A percentile compares a stretch with the other conserved stretches of the same genome.
Evolutionary conservation across 164 flowering plant species (phyloP).

Genomic region (Chloranthus sessilifolius): DNA sequence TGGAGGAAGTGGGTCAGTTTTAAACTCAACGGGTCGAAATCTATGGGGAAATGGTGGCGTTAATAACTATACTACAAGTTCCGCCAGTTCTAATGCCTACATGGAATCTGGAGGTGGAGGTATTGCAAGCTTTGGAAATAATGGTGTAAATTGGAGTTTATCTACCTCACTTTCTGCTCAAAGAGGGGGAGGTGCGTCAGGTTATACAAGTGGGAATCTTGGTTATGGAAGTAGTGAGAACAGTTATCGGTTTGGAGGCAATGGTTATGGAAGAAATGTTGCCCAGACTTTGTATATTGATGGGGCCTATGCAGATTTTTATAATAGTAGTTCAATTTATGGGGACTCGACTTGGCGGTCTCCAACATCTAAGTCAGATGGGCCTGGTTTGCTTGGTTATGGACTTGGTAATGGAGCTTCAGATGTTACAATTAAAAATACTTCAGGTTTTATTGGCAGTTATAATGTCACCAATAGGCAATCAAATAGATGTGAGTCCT

Average conservation of each 20-base stretch:
- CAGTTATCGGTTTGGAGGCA: conserved; percentile 46
- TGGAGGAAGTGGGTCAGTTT: conserved; percentile 54
- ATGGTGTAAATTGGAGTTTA: conserved; percentile 47
- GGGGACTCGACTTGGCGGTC: conserved; percentile 73
- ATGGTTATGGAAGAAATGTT: conserved; percentile 51
- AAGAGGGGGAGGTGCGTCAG: conserved; percentile 41
- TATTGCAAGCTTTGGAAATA: conserved; percentile 44
- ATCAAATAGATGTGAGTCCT: conserved; percentile 54
- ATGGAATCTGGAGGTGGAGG: conserved; percentile 50
- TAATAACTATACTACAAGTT: conserved; percentile 40
- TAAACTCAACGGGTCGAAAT: conserved; percentile 53
- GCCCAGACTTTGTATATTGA: conserved; percentile 37
- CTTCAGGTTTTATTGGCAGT: conserved; percentile 44
- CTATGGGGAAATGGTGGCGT: conserved; percentile 78
- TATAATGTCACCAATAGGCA: conserved; percentile 56
- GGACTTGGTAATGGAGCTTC: conserved; percentile 47
- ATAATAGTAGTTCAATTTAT: conserved; percentile 48
- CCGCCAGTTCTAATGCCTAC: conserved; percentile 39
- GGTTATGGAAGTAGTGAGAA: conserved; percentile 49
- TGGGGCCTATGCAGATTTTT: conserved; percentile 46
- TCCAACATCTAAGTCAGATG: conserved; percentile 47
- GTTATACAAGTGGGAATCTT: conserved; percentile 33
- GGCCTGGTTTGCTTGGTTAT: conserved; percentile 50
- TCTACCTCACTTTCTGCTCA: conserved; percentile 41
- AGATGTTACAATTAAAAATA: conserved; percentile 42